Evolutionary conservation across 495 filamentous ascomycete species (phyloP), one percentile per base, ranked within the genome.

Genomic region (Hypomontagnella monticulosa): DNA sequence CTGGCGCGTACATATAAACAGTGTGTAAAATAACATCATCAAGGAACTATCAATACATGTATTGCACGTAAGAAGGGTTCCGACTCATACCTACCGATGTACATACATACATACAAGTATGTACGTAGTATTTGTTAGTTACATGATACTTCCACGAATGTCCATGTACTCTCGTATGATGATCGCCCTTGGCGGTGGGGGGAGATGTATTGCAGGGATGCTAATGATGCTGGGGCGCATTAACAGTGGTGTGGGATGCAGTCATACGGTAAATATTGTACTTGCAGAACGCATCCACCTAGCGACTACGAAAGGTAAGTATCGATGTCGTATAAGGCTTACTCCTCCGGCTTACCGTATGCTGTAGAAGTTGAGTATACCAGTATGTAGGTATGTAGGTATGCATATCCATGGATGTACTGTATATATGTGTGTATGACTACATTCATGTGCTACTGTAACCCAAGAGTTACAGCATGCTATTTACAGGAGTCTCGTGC

Each of bases 151-250:
- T 27, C 2, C 23, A 27, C 23, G 23, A 27, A 27, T 27, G 23
- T 27, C 23, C 41, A 61, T 52, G 58, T 59, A 55, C 53, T 16
- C 52, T 63, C 54, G 60, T 69, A 69, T 60, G 60, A 63, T 69
- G 59, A 69, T 69, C 66, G 66, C 59, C 66, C 59, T 68, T 60
- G 60, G 66, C 55, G 48, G 60, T 69, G 55, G 66, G 63, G 57
- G 49, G 33, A 41, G 44, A 23, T 50, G 50, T 30, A 32, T 62
- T 34, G 56, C 56, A 51, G 56, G 57, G 44, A 41, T 44, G 41
- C 48, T 41, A 54, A 47, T 58, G 54, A 59, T 47, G 49, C 12
- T 63, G 58, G 47, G 49, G 66, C 66, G 66, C 37, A 46, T 61
- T 38, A 61, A 56, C 63, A 55, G 63, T 60, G 43, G 18, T 56